Conservation (phyloP, 108 stramenopile genomes). For the Cyclostephanos tholiformis region DNA sequence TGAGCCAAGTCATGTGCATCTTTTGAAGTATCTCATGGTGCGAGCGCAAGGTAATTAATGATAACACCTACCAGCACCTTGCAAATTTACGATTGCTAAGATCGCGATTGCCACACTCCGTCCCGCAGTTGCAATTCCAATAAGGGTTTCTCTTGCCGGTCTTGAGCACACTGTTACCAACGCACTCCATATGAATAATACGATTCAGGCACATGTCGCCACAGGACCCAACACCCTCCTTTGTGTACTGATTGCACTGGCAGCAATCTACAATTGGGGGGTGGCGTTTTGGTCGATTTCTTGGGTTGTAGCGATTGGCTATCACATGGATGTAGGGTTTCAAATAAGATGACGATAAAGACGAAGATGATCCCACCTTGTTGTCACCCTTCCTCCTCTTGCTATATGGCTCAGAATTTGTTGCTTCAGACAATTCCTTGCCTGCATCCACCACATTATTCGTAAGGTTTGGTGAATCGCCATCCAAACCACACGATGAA, state of each 20-base stretch:
- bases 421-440: no score
- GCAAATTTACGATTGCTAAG: constrained; percentile 58
- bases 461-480: no score
- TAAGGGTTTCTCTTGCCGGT: constrained; percentile 53
- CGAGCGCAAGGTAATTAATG: no score
- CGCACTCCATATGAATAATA: constrained; percentile 75
- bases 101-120: constrained; percentile 83
- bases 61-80: constrained; percentile 42
- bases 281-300: constrained; percentile 61
- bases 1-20: no score
- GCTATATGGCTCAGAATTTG: no score
- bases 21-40: no score
- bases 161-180: constrained; percentile 53
- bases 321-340: constrained; percentile 69
- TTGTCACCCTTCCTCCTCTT: no score
- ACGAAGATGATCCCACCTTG: no score
- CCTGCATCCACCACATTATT: no score
- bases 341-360: no score
- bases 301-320: constrained; percentile 55
- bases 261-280: constrained; percentile 62
- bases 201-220: constrained; percentile 85
- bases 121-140: constrained; percentile 79
- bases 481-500: no score
- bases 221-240: constrained; percentile 45
- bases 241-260: constrained; percentile 47